Percentiles rank a stretch among this genome's conserved stretches.
Evolutionary conservation across 2,329 filamentous ascomycete species (phyloP).

Genomic region (Hymenoscyphus linearis): DNA sequence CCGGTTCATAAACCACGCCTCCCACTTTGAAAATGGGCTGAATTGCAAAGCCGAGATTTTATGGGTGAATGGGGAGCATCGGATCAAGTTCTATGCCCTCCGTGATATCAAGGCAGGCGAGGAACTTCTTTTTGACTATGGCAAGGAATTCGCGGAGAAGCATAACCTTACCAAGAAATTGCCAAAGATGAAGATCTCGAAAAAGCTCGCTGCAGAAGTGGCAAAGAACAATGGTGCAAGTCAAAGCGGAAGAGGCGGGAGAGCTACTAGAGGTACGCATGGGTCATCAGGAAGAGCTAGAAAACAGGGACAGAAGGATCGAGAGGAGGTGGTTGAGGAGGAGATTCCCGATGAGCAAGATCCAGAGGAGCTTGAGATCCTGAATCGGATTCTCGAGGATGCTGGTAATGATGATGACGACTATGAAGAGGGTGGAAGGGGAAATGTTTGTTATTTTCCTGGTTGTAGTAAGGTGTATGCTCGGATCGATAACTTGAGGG

Average conservation of each 20-base stretch:
- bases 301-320: background rate
- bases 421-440: background rate
- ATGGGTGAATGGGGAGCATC: slow-evolving; percentile 69
- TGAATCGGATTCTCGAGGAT: background rate
- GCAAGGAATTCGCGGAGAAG: slow-evolving; percentile 57
- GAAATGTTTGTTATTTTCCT: background rate
- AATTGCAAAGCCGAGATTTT: slow-evolving; percentile 65
- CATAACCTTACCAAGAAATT: slow-evolving; percentile 44
- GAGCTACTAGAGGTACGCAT: background rate
- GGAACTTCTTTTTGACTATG: slow-evolving; percentile 80
- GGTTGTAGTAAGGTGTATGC: background rate
- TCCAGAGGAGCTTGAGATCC: background rate
- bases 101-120: slow-evolving; percentile 64
- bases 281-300: background rate
- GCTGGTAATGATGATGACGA: background rate
- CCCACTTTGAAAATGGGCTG: slow-evolving; percentile 50
- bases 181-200: slow-evolving; percentile 9
- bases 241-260: background rate
- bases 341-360: background rate
- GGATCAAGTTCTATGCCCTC: slow-evolving; percentile 68
- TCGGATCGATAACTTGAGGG: background rate
- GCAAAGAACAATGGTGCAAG: background rate
- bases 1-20: slow-evolving; percentile 77
- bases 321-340: background rate
- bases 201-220: background rate